Conservation (phyloP, 768 basidiomycete species). For the Calvatia gigantea region DNA sequence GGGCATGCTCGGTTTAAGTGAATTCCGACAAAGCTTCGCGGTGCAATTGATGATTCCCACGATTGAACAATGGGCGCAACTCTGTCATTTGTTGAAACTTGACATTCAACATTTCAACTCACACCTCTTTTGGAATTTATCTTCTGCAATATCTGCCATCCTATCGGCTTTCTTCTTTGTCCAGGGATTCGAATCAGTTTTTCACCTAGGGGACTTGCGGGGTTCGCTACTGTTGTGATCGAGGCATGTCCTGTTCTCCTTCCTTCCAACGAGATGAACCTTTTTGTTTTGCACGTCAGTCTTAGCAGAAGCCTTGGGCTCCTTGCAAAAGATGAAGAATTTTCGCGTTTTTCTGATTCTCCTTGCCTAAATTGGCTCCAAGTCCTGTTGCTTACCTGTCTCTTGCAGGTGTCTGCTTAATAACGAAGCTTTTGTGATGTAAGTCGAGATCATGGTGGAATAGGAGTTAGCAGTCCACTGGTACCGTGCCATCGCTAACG, state of each 20-base stretch:
- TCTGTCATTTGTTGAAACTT: too few relatives aligned
- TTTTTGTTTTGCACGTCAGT: conserved; percentile 60
- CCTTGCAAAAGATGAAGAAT: conserved; percentile 35
- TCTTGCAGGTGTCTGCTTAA: neutral
- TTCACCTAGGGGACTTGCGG: too few relatives aligned
- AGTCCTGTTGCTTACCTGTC: neutral
- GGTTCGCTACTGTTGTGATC: neutral
- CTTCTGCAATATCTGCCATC: too few relatives aligned
- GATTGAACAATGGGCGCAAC: too few relatives aligned
- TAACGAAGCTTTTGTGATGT: neutral
- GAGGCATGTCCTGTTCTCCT: neutral
- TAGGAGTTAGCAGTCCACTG: neutral
- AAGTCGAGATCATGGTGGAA: neutral
- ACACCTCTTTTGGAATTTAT: too few relatives aligned
- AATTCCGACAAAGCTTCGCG: too few relatives aligned
- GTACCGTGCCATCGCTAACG: neutral
- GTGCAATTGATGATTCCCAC: too few relatives aligned
- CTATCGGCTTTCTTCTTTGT: too few relatives aligned
- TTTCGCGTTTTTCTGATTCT: conserved; percentile 40
- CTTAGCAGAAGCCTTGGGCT: conserved; percentile 30
- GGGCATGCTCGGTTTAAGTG: too few relatives aligned
- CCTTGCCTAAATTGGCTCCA: neutral
- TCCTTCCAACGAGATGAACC: conserved; percentile 35
- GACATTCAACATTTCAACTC: too few relatives aligned
- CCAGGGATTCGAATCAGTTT: too few relatives aligned